Evolutionary conservation across 495 filamentous ascomycete species (phyloP).

Genomic region (Venustampulla echinocandica): DNA sequence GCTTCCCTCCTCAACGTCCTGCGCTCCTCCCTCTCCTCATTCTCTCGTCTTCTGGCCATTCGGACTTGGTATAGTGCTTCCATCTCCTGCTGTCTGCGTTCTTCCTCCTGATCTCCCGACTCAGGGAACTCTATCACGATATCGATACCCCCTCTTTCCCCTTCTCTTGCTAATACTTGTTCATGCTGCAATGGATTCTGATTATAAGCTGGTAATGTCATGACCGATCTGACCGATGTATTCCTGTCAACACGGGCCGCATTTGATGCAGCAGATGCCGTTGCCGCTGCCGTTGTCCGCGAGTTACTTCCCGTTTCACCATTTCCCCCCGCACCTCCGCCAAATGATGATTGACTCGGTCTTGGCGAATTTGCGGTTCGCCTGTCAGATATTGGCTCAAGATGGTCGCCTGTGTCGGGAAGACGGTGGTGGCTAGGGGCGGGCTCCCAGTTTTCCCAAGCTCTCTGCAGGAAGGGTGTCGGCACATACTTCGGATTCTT

Average conservation of each 20-base stretch:
- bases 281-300: conserved; percentile 5
- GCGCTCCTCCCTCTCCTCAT: conserved; percentile 67
- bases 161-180: conserved; percentile 80
- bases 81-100: conserved; percentile 85
- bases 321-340: conserved; percentile 12
- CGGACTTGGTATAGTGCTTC: conserved; percentile 86
- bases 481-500: conserved; percentile 49
- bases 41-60: conserved; percentile 63
- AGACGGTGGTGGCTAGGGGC: conserved; percentile 19
- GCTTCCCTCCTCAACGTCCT: conserved; percentile 58
- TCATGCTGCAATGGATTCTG: conserved; percentile 62
- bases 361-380: conserved; percentile 7
- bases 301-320: conserved; percentile 4
- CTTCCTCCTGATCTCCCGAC: conserved; percentile 46
- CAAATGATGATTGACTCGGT: conserved; percentile 8
- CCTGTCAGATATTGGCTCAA: conserved; percentile 17
- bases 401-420: conserved; percentile 22
- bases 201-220: conserved; percentile 79
- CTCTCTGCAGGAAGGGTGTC: conserved; percentile 44
- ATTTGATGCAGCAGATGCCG: conserved; percentile 22
- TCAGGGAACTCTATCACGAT: conserved; percentile 81
- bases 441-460: conserved; percentile 54
- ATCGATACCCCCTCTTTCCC: conserved; percentile 87
- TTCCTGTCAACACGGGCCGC: conserved; percentile 82
- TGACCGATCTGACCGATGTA: conserved; percentile 80